These are phyloP conservation scores for Fusarium metavorans DNA, from an alignment of 2,329 filamentous ascomycete species.

Conservation along the genomic window DNA sequence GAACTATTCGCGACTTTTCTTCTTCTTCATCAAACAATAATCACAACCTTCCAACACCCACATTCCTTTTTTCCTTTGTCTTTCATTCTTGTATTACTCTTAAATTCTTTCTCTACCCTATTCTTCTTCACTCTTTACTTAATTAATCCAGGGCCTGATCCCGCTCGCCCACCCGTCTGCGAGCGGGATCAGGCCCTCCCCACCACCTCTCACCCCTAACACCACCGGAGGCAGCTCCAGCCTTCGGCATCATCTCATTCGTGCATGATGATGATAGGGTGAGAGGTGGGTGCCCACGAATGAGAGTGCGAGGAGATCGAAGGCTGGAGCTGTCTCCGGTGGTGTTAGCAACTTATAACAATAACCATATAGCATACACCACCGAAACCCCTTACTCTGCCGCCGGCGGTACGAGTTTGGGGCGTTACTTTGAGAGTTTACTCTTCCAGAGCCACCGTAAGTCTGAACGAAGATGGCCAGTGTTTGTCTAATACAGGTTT, in stretches of 20 bases:
- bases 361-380: background rate
- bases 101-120: background rate
- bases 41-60: background rate
- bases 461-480: background rate
- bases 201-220: background rate
- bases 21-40: background rate
- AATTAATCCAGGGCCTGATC: background rate
- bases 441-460: background rate
- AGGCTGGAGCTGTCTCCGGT: background rate
- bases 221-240: background rate
- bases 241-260: background rate
- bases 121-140: background rate
- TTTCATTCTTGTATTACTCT: background rate
- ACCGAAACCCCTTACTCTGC: background rate
- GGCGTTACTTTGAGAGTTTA: background rate
- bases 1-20: background rate
- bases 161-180: background rate
- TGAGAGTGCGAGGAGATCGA: background rate
- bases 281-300: background rate
- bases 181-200: background rate
- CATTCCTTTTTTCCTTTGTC: background rate
- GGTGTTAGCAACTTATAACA: slow-evolving; percentile 3
- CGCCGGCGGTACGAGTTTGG: background rate
- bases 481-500: background rate
- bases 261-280: background rate